Conservation (phyloP, 2,329 filamentous ascomycete species). For the Aspergillus piperis region DNA sequence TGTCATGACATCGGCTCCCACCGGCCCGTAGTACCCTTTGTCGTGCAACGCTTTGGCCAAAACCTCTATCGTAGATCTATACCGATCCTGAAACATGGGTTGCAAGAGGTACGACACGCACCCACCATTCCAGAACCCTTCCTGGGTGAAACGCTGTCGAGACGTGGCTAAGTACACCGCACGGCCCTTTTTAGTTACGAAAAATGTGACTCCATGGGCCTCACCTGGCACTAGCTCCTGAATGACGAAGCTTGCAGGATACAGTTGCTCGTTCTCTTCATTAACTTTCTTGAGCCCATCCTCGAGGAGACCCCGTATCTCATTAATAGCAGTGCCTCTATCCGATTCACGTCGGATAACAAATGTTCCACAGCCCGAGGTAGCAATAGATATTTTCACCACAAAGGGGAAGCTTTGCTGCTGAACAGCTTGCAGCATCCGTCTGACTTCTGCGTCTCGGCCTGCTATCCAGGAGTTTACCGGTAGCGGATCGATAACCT, state of each 20-base stretch:
- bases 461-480: not conserved
- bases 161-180: not conserved
- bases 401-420: not conserved
- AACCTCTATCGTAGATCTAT: not conserved
- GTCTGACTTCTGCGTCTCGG: not conserved
- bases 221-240: conserved; percentile 4
- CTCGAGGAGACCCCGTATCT: not conserved
- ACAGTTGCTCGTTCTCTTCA: not conserved
- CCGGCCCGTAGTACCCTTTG: conserved; percentile 10
- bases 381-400: conserved; percentile 5
- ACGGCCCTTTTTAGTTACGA: not conserved
- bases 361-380: conserved; percentile 4
- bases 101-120: not conserved
- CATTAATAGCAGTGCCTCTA: not conserved
- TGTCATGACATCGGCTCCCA: conserved; percentile 8
- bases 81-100: not conserved
- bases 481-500: not conserved
- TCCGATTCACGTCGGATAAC: not conserved
- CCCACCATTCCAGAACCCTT: conserved; percentile 4
- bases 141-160: not conserved
- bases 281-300: not conserved
- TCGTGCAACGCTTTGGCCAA: not conserved
- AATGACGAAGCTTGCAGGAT: conserved; percentile 1
- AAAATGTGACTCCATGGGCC: not conserved
- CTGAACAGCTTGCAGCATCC: not conserved